Base-by-base conservation (phyloP, 495 filamentous ascomycete genomes). In the Aspergillus olivimuriae region DNA sequence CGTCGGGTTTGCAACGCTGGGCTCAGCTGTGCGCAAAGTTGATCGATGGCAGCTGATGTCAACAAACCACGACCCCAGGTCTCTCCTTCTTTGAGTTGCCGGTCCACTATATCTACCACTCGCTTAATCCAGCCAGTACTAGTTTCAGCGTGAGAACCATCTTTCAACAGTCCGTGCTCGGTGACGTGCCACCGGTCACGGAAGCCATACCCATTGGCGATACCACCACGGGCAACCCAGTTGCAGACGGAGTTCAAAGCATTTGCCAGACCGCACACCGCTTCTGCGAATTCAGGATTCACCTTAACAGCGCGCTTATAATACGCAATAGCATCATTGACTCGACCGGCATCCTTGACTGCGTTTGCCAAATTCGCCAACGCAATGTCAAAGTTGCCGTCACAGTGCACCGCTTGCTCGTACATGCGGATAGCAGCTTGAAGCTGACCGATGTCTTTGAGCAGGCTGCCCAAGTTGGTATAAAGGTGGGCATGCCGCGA, bases 301-400 rank as follows among this genome's bases (percentile, higher is more conserved):
- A 88, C 80, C 34, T 77, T 74, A 37, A 99, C 92, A 23, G 92
- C 92, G 46, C 90, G 80, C 50, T 78, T 83, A 69, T 99, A 99
- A 60, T 94, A 97, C 14, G 65, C 65, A 39, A 99, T 96, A 4
- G 92, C 94, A 50, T 99, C 92, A 43, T 79, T 87, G 47, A 95
- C 86, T 34, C 83, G 78, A 9, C 94, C 94, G 58, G 94, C 86
- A 61, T 99, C 92, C 65, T 97, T 99, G 36, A 99, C 92, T 0
- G 92, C 92, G 65, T 99, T 99, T 20, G 92, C 92, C 40, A 99
- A 72, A 57, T 99, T 99, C 23, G 92, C 94, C 36, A 99, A 72
- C 3, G 94, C 92, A 53, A 99, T 97, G 52, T 99, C 92, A 55
- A 99, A 99, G 23, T 82, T 86, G 11, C 78, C 77, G 60, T 99